phyloP scores from a whole-genome alignment of 2,329 filamentous ascomycete genomes.

The Aspergillus candidus region DNA sequence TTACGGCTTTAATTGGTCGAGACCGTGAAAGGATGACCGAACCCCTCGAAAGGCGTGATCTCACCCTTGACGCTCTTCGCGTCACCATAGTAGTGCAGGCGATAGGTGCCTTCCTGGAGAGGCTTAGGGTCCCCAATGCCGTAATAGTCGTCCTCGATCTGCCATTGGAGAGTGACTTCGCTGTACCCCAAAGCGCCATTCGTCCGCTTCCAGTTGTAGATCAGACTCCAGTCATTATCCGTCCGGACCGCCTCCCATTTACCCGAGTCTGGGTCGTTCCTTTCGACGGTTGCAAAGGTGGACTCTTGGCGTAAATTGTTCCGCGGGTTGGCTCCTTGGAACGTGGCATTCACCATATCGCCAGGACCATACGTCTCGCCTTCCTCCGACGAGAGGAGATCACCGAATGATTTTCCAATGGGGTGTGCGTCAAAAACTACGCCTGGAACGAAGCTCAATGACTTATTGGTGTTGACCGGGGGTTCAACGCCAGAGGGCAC shows the following conservation, averaged over 20 bases:
- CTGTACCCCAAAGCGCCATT: constrained; percentile 66
- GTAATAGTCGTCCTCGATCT: constrained; percentile 57
- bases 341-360: constrained; percentile 58
- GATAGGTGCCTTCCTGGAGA: constrained; percentile 58
- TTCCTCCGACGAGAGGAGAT: constrained; percentile 51
- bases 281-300: constrained; percentile 74
- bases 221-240: constrained; percentile 76
- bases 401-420: constrained; percentile 63
- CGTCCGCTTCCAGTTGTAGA: constrained; percentile 73
- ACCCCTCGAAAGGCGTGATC: constrained; percentile 64
- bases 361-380: constrained; percentile 54
- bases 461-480: constrained; percentile 70
- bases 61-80: constrained; percentile 58
- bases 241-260: constrained; percentile 62
- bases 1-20: not conserved
- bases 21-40: constrained; percentile 47
- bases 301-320: constrained; percentile 76
- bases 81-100: constrained; percentile 80
- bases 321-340: constrained; percentile 82
- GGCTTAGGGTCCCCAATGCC: constrained; percentile 28
- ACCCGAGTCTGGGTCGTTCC: constrained; percentile 39
- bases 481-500: constrained; percentile 56
- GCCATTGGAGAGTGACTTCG: constrained; percentile 74
- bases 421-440: constrained; percentile 69
- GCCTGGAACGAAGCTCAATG: constrained; percentile 70